Conservation (phyloP, 768 basidiomycete genomes). For the Albatrellus ellisii region DNA sequence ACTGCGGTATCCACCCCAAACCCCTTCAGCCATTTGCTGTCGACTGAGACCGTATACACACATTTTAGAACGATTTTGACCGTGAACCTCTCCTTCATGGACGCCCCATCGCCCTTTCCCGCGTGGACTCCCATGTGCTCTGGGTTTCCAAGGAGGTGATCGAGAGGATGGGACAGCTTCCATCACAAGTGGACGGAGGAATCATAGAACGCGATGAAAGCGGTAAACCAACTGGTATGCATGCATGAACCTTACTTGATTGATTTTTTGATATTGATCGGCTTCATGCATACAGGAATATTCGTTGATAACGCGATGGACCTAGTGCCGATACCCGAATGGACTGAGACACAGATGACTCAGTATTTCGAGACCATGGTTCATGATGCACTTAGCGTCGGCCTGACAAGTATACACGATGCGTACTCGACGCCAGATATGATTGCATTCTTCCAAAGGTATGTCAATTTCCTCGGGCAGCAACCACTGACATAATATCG, state of each 20-base stretch:
- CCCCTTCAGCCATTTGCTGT: too few species aligned
- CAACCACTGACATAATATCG: conserved; percentile 4
- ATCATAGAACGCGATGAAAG: conserved; percentile 46
- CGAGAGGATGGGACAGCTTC: conserved; percentile 46
- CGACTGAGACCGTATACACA: not conserved
- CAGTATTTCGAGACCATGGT: conserved; percentile 55
- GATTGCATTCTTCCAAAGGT: conserved; percentile 58
- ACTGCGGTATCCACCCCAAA: conserved; percentile 43
- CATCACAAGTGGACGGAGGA: conserved; percentile 57
- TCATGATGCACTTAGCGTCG: conserved; percentile 57
- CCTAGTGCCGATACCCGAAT: conserved; percentile 54
- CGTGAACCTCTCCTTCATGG: conserved; percentile 51
- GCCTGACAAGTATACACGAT: conserved; percentile 83
- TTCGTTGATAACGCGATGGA: conserved; percentile 84
- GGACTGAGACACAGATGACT: conserved; percentile 40
- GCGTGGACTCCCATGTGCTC: conserved; percentile 75
- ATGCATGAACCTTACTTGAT: not conserved
- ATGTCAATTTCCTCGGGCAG: conserved; percentile 14
- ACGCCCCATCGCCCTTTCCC: conserved; percentile 56
- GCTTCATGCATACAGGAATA: conserved; percentile 29
- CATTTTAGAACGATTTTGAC: conserved; percentile 54
- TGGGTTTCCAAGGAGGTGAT: conserved; percentile 79
- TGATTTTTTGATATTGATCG: not conserved
- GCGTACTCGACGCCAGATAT: conserved; percentile 39
- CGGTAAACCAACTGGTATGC: conserved; percentile 58